A percentile compares a stretch with the other conserved stretches of the same genome.
These are phyloP conservation scores for Mycena crocata DNA, from an alignment of 768 basidiomycete genomes.

Conservation along the genomic window DNA sequence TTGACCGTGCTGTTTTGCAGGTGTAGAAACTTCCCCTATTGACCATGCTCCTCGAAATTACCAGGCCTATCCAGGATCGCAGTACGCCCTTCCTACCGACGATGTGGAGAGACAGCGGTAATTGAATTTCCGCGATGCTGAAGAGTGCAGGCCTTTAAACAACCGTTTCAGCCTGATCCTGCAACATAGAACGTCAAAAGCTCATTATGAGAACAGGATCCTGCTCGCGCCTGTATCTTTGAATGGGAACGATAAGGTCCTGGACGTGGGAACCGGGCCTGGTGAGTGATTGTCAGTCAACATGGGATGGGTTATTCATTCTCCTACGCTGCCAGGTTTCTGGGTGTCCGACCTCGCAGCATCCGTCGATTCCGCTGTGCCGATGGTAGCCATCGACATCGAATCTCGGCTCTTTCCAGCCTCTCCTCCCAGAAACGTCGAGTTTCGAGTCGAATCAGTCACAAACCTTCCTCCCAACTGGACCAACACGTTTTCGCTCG, in stretches of 20 bases:
- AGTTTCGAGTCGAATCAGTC: conserved; percentile 19
- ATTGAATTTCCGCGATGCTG: too few relatives aligned
- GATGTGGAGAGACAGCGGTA: conserved; percentile 13
- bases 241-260: conserved; percentile 9
- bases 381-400: conserved; percentile 30
- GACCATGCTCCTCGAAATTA: conserved; percentile 1
- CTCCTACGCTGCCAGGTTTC: not conserved
- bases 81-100: conserved; percentile 22
- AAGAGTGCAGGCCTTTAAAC: not conserved
- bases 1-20: not conserved
- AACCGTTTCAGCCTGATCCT: conserved; percentile 12
- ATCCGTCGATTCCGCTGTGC: conserved; percentile 18
- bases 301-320: not conserved
- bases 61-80: conserved; percentile 21
- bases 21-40: not conserved
- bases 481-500: conserved; percentile 29
- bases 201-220: conserved; percentile 10
- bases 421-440: conserved; percentile 7
- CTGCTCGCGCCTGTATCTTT: conserved; percentile 20
- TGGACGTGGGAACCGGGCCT: conserved; percentile 27
- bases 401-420: conserved; percentile 22
- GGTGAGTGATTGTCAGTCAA: not conserved
- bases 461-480: conserved; percentile 21
- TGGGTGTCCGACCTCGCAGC: conserved; percentile 26
- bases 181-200: conserved; percentile 28